These are phyloP conservation scores for Malus hybrid DNA, from an alignment of 331 rosid genomes.

Conservation along the genomic window DNA sequence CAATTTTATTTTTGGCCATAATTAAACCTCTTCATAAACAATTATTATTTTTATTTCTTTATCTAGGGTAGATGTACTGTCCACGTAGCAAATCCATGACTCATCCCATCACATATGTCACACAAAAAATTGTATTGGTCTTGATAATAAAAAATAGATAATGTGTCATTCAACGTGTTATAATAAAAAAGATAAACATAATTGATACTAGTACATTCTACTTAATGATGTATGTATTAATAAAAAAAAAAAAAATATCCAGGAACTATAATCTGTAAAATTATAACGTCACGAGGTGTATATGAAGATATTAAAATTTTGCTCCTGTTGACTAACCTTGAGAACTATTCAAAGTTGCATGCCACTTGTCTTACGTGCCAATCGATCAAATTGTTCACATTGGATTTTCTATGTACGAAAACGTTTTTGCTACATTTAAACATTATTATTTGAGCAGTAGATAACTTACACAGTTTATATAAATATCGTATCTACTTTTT, in stretches of 20 bases:
- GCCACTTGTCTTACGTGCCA: neutral
- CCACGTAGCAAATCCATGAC: neutral
- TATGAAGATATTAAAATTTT: too few relatives aligned
- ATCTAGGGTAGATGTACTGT: neutral
- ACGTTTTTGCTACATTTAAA: neutral
- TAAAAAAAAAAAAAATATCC: too few relatives aligned
- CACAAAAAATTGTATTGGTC: neutral
- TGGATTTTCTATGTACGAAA: neutral
- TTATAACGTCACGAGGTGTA: too few relatives aligned
- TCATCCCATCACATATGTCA: neutral
- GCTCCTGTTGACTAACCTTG: neutral
- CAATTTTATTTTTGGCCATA: neutral
- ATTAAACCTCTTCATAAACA: neutral
- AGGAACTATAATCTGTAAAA: too few relatives aligned
- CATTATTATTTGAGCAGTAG: too few relatives aligned
- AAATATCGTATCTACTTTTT: too few relatives aligned
- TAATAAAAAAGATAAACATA: fast-evolving
- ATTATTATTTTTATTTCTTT: neutral
- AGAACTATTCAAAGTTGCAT: neutral
- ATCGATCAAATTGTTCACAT: neutral
- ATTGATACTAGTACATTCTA: too few relatives aligned
- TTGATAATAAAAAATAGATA: fast-evolving
- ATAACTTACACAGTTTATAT: too few relatives aligned
- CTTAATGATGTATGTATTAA: too few relatives aligned
- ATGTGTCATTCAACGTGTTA: neutral